Evolutionary conservation across 2,329 filamentous ascomycete species (phyloP), one percentile per base, ranked within the genome.

Genomic region (Acarospora socialis): DNA sequence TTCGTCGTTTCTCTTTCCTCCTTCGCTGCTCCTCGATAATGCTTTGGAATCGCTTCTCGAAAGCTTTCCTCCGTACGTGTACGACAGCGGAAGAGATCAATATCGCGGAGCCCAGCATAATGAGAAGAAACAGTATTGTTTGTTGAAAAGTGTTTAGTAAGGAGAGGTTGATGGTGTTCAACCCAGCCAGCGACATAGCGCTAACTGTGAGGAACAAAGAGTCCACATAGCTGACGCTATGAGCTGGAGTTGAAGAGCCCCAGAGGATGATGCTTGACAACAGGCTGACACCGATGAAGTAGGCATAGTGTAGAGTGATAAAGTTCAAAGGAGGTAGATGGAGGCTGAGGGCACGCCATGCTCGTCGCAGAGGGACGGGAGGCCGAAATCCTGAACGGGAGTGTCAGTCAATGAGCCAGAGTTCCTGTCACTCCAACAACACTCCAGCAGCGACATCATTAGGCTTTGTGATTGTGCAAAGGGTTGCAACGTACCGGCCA

Each of bases 131-230:
- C 7, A 82, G 58, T 22, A 78, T 53, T 17, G 69, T 55, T 49
- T 82, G 78, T 50, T 82, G 77, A 46, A 73, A 77, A 0, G 68
- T 74, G 22, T 72, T 80, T 45, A 81, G 47, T 17, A 61, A 56
- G 34, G 68, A 74, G 15, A 81, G 54, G 46, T 77, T 71, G 46
- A 77, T 61, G 0, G 72, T 75, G 43, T 77, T 77, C 26, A 78
- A 57, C 8, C 61, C 63, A 4, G 62, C 59, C 33, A 58, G 39
- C 1, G 60, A 63, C 61, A 66, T 65, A 12, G 61, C 62, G 23
- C 56, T 61, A 10, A 60, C 50, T 9, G 47, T 46, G 4, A 66
- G 40, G 41, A 65, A 66, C 3, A 67, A 45, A 2, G 57, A 51
- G 41, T 66, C 61, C 6, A 52, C 54, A 41, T 61, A 66, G 29